phyloP scores from a whole-genome alignment of 2,329 filamentous ascomycete species.

The Aspergillus terreus region DNA sequence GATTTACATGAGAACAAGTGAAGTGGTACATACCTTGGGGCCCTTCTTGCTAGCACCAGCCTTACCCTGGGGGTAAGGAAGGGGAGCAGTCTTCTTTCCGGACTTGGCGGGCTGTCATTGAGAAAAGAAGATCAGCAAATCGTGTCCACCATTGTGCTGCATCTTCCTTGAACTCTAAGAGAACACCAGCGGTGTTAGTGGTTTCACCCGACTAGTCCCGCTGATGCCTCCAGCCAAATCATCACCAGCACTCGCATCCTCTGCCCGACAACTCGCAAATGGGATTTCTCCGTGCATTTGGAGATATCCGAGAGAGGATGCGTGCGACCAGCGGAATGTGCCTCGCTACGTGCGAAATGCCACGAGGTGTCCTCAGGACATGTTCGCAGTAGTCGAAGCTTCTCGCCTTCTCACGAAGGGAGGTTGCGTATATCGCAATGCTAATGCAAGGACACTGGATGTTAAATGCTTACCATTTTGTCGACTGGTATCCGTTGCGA shows the following conservation, averaged over 20 bases:
- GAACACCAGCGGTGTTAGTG: constrained; percentile 40
- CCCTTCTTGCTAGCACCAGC: constrained; percentile 84
- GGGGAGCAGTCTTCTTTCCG: constrained; percentile 96
- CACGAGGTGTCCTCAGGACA: constrained; percentile 30
- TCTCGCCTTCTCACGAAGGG: constrained; percentile 14
- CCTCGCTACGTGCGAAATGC: constrained; percentile 29
- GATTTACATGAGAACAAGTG: background rate
- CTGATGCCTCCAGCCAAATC: constrained; percentile 52
- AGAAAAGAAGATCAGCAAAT: constrained; percentile 96
- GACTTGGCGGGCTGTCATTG: constrained; percentile 99
- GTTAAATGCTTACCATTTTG: constrained; percentile 61
- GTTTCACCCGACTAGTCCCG: constrained; percentile 50
- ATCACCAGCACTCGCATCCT: constrained; percentile 36
- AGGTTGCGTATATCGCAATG: background rate
- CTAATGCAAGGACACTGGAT: constrained; percentile 33
- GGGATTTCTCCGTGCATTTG: background rate
- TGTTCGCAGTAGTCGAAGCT: constrained; percentile 37
- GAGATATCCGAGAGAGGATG: constrained; percentile 16
- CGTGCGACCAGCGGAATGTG: constrained; percentile 36
- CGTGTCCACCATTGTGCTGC: constrained; percentile 66
- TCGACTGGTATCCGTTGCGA: constrained; percentile 49
- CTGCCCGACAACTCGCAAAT: background rate
- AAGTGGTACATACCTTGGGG: constrained; percentile 72
- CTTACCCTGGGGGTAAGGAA: constrained; percentile 94
- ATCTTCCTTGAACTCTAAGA: constrained; percentile 95